These are phyloP conservation scores for Chlorella sp. DNA, from an alignment of 139 green algal species.

Conservation along the genomic window DNA sequence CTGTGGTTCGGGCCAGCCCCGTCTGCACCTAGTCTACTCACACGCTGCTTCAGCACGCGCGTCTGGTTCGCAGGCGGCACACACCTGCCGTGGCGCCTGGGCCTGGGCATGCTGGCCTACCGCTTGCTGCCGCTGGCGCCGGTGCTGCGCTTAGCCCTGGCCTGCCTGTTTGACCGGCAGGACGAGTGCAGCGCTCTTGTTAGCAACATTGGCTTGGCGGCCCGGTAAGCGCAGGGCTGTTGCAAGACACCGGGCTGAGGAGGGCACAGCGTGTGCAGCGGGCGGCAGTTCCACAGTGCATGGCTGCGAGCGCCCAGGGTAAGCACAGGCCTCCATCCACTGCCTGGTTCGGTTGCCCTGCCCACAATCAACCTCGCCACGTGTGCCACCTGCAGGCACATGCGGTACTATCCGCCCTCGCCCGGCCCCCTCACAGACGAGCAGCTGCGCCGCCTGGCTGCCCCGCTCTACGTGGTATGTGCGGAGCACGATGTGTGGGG, in stretches of 20 bases:
- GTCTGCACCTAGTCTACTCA: too few species aligned
- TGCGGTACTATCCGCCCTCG: neutral
- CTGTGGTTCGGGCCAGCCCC: too few species aligned
- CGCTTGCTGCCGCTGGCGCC: neutral
- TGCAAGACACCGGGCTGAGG: too few species aligned
- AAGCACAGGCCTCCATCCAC: too few species aligned
- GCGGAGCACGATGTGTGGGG: neutral
- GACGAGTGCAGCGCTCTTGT: neutral
- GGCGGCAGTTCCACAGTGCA: too few species aligned
- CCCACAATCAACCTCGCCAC: neutral
- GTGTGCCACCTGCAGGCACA: neutral
- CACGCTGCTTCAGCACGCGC: too few species aligned
- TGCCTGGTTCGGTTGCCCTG: too few species aligned
- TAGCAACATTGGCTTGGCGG: neutral
- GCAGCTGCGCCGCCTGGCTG: constrained; percentile 3
- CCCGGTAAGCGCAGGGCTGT: neutral
- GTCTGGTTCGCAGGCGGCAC: neutral
- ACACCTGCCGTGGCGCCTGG: neutral
- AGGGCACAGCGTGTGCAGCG: too few species aligned
- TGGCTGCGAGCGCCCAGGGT: too few species aligned
- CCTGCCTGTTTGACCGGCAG: neutral
- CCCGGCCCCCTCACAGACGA: neutral
- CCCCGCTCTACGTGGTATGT: neutral
- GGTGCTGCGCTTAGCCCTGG: neutral
- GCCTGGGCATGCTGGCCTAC: neutral